Evolutionary conservation across 1,139 yeast species (phyloP).

Genomic region (Hansenula lynferdii): DNA sequence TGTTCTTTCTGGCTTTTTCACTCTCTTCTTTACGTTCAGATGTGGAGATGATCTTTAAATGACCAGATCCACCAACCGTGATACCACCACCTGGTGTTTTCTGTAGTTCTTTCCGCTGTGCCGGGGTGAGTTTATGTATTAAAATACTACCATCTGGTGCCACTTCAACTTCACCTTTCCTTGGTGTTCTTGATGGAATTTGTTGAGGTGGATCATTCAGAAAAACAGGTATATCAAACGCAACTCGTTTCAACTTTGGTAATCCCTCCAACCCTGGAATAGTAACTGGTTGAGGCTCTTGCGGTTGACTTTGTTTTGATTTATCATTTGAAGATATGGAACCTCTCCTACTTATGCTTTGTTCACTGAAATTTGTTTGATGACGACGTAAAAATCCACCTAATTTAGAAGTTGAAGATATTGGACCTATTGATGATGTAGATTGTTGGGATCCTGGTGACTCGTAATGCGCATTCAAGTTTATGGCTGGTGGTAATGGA

Average conservation of each 20-base stretch:
- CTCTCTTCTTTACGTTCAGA: slow-evolving; percentile 15
- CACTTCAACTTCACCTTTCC: slow-evolving; percentile 68
- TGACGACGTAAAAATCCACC: slow-evolving; percentile 14
- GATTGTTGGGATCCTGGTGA: slow-evolving; percentile 13
- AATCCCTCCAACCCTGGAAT: slow-evolving; percentile 37
- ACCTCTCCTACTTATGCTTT: slow-evolving; percentile 3
- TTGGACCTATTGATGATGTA: slow-evolving; percentile 5
- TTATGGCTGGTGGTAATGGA: slow-evolving; percentile 44
- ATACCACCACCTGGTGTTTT: slow-evolving; percentile 62
- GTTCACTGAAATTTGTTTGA: slow-evolving; percentile 6
- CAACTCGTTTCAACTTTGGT: slow-evolving; percentile 57
- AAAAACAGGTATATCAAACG: slow-evolving; percentile 69
- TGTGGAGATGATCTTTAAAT: slow-evolving; percentile 36
- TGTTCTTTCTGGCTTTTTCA: slow-evolving; percentile 12
- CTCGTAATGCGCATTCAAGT: slow-evolving; percentile 23
- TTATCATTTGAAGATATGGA: slow-evolving; percentile 1
- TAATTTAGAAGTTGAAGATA: slow-evolving; percentile 11
- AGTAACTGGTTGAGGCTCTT: slow-evolving; percentile 8
- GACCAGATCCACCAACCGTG: slow-evolving; percentile 77
- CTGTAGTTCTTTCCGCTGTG: slow-evolving; percentile 50
- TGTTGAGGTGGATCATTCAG: slow-evolving; percentile 72
- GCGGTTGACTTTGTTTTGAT: slow-evolving; percentile 5
- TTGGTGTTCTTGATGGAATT: slow-evolving; percentile 59
- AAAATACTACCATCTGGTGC: slow-evolving; percentile 53
- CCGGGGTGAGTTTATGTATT: slow-evolving; percentile 58